Evolutionary conservation across 2,329 filamentous ascomycete genomes (phyloP).

Genomic region (Venturia oleaginea): DNA sequence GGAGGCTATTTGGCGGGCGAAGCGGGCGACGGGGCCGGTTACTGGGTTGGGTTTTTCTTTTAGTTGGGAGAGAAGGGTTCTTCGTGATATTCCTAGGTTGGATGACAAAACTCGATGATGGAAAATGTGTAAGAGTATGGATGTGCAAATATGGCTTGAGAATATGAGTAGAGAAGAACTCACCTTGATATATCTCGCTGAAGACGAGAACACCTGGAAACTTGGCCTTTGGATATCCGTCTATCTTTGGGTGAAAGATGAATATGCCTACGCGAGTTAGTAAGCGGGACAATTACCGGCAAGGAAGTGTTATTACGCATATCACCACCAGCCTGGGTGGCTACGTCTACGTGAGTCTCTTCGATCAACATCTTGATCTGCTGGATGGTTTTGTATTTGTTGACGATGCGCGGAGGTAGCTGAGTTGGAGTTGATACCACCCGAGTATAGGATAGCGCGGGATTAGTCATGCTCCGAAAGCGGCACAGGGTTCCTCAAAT

Average conservation of each 20-base stretch:
- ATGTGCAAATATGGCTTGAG: no score
- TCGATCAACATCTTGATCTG: conserved; percentile 46
- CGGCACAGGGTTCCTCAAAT: no score
- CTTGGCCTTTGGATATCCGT: conserved; percentile 78
- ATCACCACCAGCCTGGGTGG: conserved; percentile 49
- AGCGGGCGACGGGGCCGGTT: conserved; percentile 80
- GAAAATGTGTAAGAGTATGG: no score
- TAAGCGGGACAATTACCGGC: not conserved
- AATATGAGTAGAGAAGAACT: conserved; percentile 4
- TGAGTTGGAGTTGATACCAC: not conserved
- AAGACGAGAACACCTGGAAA: conserved; percentile 86
- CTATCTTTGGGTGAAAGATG: conserved; percentile 75
- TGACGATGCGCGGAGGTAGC: not conserved
- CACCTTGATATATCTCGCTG: conserved; percentile 93
- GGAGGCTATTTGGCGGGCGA: conserved; percentile 82
- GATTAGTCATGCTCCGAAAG: not conserved
- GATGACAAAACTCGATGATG: no score
- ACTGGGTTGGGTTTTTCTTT: conserved; percentile 41
- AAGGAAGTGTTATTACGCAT: conserved; percentile 40
- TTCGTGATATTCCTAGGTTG: no score
- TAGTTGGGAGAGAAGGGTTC: no score
- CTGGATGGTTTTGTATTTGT: not conserved
- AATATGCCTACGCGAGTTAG: conserved; percentile 59
- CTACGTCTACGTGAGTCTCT: conserved; percentile 50
- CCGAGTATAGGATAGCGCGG: not conserved